Percentiles rank a stretch among this genome's conserved stretches.
Evolutionary conservation across 257 asterid species (phyloP).

Genomic region (Petrea volubilis): DNA sequence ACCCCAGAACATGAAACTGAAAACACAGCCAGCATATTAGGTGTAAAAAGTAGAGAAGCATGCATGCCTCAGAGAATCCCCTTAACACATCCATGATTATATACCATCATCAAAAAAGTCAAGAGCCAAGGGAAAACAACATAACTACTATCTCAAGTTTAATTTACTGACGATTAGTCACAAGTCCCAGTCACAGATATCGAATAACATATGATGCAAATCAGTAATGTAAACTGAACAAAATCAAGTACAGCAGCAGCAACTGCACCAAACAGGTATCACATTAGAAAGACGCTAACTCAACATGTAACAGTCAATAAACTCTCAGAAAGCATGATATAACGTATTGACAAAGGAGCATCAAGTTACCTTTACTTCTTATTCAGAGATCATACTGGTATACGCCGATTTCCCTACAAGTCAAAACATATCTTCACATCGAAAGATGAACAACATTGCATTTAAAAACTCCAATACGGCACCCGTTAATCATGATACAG

Average conservation of each 20-base stretch:
- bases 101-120: too few species aligned
- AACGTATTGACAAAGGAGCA: conserved; percentile 37
- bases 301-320: neutral
- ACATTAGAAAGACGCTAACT: too few species aligned
- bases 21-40: too few species aligned
- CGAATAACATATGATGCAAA: neutral
- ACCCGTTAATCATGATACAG: neutral
- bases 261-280: too few species aligned
- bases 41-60: too few species aligned
- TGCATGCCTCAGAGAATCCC: too few species aligned
- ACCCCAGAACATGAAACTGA: too few species aligned
- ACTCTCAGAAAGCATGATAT: neutral
- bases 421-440: conserved; percentile 61
- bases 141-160: too few species aligned
- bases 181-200: too few species aligned
- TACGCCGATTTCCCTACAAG: conserved; percentile 76
- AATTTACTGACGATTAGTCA: too few species aligned
- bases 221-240: neutral
- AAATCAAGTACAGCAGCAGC: neutral
- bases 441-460: conserved; percentile 51
- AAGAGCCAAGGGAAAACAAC: too few species aligned
- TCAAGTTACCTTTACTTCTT: conserved; percentile 70
- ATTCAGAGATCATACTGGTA: conserved; percentile 73
- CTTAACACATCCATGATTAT: too few species aligned
- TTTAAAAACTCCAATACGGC: conserved; percentile 30